Evolutionary conservation across 2,329 filamentous ascomycete genomes (phyloP).

Genomic region (Lecanicillium sp.): DNA sequence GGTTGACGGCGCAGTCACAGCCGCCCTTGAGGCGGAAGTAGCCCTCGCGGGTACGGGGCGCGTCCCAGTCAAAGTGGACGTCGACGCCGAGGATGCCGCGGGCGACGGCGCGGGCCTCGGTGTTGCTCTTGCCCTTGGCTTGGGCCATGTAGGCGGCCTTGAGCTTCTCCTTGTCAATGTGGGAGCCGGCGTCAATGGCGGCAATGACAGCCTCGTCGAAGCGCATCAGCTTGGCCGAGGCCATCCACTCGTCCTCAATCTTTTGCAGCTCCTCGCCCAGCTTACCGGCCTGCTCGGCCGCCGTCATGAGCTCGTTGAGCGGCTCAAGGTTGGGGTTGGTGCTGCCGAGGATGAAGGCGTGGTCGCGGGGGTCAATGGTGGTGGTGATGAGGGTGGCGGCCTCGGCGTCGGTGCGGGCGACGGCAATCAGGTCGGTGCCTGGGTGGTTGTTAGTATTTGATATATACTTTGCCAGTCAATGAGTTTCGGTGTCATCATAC

Average conservation of each 20-base stretch:
- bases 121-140: conserved; percentile 76
- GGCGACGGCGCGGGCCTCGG: conserved; percentile 73
- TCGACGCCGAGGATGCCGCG: conserved; percentile 70
- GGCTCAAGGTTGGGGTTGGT: conserved; percentile 82
- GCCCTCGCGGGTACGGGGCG: conserved; percentile 86
- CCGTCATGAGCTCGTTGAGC: conserved; percentile 84
- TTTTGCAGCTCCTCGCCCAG: conserved; percentile 72
- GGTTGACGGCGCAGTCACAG: conserved; percentile 83
- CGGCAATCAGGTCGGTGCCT: conserved; percentile 78
- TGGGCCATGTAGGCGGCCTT: conserved; percentile 58
- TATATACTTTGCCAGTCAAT: not conserved
- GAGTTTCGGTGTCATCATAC: conserved; percentile 34
- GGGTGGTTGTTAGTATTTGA: conserved; percentile 6
- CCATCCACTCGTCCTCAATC: conserved; percentile 84
- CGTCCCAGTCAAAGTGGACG: conserved; percentile 90
- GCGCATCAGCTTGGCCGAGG: conserved; percentile 71
- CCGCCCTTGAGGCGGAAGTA: conserved; percentile 92
- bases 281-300: conserved; percentile 77
- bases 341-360: conserved; percentile 82
- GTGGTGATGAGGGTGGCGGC: conserved; percentile 95
- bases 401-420: conserved; percentile 95
- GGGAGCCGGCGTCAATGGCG: conserved; percentile 62
- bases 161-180: conserved; percentile 61
- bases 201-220: conserved; percentile 87
- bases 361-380: conserved; percentile 92